These are phyloP conservation scores for Cavenderia fasciculata DNA, from an alignment of 78 protist species.

Conservation along the genomic window DNA sequence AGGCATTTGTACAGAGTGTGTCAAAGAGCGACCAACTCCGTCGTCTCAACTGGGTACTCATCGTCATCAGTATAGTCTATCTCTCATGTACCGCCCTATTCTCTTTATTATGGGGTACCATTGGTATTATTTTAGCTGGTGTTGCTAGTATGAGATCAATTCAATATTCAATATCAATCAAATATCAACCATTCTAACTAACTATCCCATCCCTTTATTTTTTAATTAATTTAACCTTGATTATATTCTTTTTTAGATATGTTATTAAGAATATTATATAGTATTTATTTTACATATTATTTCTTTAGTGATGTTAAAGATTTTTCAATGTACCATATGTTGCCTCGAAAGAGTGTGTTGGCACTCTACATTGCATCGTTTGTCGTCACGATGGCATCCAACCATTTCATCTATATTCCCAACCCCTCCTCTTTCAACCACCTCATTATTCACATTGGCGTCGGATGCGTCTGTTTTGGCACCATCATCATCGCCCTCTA, in stretches of 20 bases:
- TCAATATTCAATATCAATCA: neutral
- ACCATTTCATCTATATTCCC: neutral
- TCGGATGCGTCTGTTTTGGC: slow-evolving; percentile 26
- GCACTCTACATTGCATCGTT: neutral
- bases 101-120: slow-evolving; percentile 2
- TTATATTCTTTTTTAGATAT: slow-evolving; percentile 17
- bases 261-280: slow-evolving; percentile 54
- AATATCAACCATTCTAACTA: too few relatives aligned
- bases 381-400: slow-evolving; percentile 15
- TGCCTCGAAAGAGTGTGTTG: slow-evolving; percentile 16
- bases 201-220: too few relatives aligned
- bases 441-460: slow-evolving; percentile 4
- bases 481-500: neutral
- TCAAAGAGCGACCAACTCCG: slow-evolving; percentile 48
- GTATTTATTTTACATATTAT: slow-evolving; percentile 48
- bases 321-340: neutral
- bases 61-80: slow-evolving; percentile 35
- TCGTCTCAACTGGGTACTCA: slow-evolving; percentile 4
- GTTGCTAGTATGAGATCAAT: slow-evolving; percentile 22
- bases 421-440: neutral
- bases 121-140: slow-evolving; percentile 62
- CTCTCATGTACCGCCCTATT: neutral
- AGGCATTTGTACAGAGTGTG: slow-evolving; percentile 60
- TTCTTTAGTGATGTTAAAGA: slow-evolving; percentile 31
- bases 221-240: neutral